Percentiles rank a stretch among this genome's conserved stretches.
These are phyloP conservation scores for Phlyctochytrium arcticum DNA, from an alignment of 192 early-diverging fungal genomes.

Conservation along the genomic window DNA sequence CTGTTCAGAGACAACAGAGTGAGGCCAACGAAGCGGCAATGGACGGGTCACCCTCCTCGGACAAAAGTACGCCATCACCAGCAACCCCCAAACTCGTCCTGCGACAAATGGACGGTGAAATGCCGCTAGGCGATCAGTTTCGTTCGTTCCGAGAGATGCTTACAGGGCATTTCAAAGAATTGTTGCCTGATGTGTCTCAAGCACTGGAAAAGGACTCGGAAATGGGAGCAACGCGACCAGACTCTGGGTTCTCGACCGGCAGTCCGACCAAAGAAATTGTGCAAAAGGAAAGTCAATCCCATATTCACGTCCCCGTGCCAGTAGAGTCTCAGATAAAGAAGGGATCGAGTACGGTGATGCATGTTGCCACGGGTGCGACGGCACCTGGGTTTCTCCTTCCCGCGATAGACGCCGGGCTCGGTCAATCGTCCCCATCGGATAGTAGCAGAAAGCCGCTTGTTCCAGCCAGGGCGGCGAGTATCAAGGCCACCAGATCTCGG, in stretches of 20 bases:
- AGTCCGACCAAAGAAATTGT: not conserved
- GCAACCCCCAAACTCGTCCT: no score
- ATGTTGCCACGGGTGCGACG: conserved; percentile 4
- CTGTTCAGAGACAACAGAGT: no score
- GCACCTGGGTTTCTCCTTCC: conserved; percentile 13
- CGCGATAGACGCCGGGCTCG: conserved; percentile 1
- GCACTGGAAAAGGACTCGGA: no score
- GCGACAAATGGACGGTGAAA: not conserved
- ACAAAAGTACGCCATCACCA: not conserved
- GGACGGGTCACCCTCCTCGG: not conserved
- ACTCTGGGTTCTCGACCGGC: not conserved
- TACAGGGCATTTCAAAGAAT: not conserved
- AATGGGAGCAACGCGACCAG: not conserved
- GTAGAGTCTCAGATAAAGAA: not conserved
- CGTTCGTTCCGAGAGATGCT: conserved; percentile 15
- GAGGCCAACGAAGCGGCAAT: not conserved
- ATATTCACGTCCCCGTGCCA: not conserved
- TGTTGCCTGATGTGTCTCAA: no score
- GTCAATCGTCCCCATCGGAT: not conserved
- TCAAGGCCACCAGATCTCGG: no score
- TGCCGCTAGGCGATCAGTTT: conserved; percentile 15
- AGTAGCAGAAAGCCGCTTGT: not conserved
- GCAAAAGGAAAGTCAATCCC: not conserved
- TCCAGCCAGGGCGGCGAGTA: no score
- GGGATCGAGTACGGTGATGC: not conserved